Conservation (phyloP, 2,329 filamentous ascomycete species). For the Aspergillus melleus region DNA sequence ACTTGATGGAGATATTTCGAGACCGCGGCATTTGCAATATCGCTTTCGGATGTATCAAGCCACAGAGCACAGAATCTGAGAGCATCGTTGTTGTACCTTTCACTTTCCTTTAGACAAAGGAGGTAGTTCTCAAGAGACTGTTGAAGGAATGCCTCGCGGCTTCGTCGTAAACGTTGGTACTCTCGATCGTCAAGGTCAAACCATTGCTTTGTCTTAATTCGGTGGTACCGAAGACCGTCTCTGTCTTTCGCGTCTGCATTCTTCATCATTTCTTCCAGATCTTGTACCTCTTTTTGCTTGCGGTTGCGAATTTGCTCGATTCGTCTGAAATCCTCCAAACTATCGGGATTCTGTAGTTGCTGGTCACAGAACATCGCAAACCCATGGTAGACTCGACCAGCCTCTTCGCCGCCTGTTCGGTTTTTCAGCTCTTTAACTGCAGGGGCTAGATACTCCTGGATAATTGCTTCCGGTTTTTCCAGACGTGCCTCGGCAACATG, state of each 20-base stretch:
- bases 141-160: slow-evolving; percentile 77
- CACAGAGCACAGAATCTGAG: slow-evolving; percentile 91
- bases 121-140: slow-evolving; percentile 93
- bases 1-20: slow-evolving; percentile 68
- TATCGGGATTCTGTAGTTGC: slow-evolving; percentile 83
- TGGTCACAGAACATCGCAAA: slow-evolving; percentile 95
- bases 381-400: slow-evolving; percentile 87
- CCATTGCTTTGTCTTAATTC: slow-evolving; percentile 79
- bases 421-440: slow-evolving; percentile 79
- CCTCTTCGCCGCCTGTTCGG: slow-evolving; percentile 66
- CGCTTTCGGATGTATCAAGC: slow-evolving; percentile 80
- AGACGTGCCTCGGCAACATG: slow-evolving; percentile 86
- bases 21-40: slow-evolving; percentile 75
- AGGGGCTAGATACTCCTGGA: slow-evolving; percentile 79
- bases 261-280: slow-evolving; percentile 64
- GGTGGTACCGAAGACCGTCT: slow-evolving; percentile 59
- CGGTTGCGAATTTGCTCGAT: slow-evolving; percentile 76
- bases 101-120: slow-evolving; percentile 77
- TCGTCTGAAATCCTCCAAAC: slow-evolving; percentile 78
- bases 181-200: slow-evolving; percentile 88
- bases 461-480: slow-evolving; percentile 87
- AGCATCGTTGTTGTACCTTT: slow-evolving; percentile 84
- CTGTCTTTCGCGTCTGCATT: slow-evolving; percentile 53
- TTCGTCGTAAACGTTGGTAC: slow-evolving; percentile 73
- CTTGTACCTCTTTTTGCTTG: slow-evolving; percentile 76